These are phyloP conservation scores for Wickerhamomyces chaumierensis DNA, from an alignment of 805 yeast genomes.

Conservation along the genomic window DNA sequence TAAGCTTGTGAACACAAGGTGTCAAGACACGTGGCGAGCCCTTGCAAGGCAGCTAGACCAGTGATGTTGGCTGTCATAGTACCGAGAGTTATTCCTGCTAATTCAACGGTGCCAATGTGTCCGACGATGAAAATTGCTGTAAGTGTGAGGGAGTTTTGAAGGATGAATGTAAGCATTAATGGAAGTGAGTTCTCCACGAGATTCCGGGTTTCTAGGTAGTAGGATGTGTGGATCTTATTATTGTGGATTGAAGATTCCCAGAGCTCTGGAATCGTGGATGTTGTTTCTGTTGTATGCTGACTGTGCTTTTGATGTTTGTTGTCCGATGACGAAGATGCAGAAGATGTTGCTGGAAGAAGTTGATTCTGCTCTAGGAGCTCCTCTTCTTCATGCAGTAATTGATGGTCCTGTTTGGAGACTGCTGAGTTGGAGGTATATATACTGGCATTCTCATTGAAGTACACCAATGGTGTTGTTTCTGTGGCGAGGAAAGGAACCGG, in stretches of 20 bases:
- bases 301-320: slow-evolving; percentile 1
- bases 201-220: slow-evolving; percentile 10
- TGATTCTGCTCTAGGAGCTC: slow-evolving; percentile 14
- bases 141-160: slow-evolving; percentile 18
- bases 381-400: slow-evolving; percentile 13
- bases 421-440: neutral
- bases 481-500: no score
- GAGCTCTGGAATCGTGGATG: slow-evolving; percentile 7
- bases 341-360: slow-evolving; percentile 3
- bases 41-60: slow-evolving; percentile 64
- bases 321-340: no score
- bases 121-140: slow-evolving; percentile 41
- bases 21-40: slow-evolving; percentile 73
- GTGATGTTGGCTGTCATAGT: slow-evolving; percentile 79
- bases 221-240: slow-evolving; percentile 14
- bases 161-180: slow-evolving; percentile 15
- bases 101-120: slow-evolving; percentile 64
- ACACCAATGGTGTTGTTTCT: neutral
- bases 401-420: neutral
- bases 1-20: slow-evolving; percentile 79
- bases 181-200: slow-evolving; percentile 14
- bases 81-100: slow-evolving; percentile 77
- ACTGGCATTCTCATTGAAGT: neutral
- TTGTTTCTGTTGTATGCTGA: slow-evolving; percentile 3
- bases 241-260: slow-evolving; percentile 18